A percentile compares a stretch with the other conserved stretches of the same genome.
phyloP scores from a whole-genome alignment of 305 asterid genomes.

The Caryopteris hybrid region DNA sequence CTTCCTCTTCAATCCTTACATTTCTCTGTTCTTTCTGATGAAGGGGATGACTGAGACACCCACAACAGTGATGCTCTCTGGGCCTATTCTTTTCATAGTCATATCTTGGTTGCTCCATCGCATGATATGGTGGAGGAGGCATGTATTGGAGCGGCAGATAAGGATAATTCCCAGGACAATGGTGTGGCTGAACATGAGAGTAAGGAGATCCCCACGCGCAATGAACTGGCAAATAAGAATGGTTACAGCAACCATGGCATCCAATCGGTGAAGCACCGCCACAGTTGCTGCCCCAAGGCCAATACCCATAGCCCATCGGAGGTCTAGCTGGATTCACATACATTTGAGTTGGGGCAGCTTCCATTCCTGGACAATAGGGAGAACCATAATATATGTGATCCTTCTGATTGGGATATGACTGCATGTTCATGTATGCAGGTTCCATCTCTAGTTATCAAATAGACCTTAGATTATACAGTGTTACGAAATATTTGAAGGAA shows the following conservation, averaged over 20 bases:
- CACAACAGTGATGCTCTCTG: conserved; percentile 50
- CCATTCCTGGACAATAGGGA: conserved; percentile 22
- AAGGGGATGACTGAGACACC: conserved; percentile 41
- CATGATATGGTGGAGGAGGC: conserved; percentile 34
- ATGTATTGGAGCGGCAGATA: conserved; percentile 31
- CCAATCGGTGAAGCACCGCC: conserved; percentile 31
- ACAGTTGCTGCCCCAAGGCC: conserved; percentile 43
- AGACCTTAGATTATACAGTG: background rate
- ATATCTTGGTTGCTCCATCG: conserved; percentile 31
- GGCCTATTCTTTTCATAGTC: conserved; percentile 34
- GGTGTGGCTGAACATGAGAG: conserved; percentile 32
- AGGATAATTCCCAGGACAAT: conserved; percentile 31
- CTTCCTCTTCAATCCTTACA: conserved; percentile 53
- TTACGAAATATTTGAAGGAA: background rate
- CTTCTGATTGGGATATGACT: conserved; percentile 34
- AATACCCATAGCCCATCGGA: conserved; percentile 23
- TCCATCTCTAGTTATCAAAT: conserved; percentile 21
- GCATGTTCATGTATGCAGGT: conserved; percentile 28
- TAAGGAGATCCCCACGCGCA: conserved; percentile 42
- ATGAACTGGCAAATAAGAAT: conserved; percentile 23
- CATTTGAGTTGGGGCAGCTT: conserved; percentile 27
- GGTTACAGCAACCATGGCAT: conserved; percentile 46
- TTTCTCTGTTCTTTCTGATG: conserved; percentile 28
- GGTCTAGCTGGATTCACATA: conserved; percentile 23
- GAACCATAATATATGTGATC: conserved; percentile 39